phyloP scores from a whole-genome alignment of 345 rosid genomes.

The Lenwebbia sp. region DNA sequence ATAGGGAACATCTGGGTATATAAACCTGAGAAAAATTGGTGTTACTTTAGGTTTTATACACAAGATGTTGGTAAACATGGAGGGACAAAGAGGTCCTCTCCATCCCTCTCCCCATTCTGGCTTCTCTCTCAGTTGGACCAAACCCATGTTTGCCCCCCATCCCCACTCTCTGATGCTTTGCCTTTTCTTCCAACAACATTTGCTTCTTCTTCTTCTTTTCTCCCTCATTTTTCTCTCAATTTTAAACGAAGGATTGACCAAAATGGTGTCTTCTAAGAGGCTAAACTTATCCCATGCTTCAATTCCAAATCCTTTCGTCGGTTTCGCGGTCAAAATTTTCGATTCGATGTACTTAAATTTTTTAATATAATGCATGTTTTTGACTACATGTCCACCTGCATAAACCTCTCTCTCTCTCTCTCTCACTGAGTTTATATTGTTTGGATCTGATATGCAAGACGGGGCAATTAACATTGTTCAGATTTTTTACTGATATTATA shows the following conservation, averaged over 20 bases:
- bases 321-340: not conserved
- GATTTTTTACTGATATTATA: not conserved
- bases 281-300: not conserved
- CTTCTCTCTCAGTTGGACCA: not conserved
- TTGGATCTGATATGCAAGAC: not conserved
- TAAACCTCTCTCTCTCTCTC: not conserved
- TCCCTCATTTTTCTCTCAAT: not conserved
- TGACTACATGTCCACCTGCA: not conserved
- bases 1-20: not conserved
- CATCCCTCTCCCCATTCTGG: not conserved
- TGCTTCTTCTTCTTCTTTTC: not conserved
- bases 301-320: not conserved
- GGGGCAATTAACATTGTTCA: not conserved
- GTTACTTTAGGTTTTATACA: not conserved
- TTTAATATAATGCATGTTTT: not conserved
- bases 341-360: not conserved
- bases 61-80: not conserved
- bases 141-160: constrained; percentile 1
- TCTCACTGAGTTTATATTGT: not conserved
- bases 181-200: not conserved
- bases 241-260: not conserved
- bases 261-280: not conserved
- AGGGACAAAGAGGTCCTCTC: not conserved
- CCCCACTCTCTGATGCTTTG: not conserved
- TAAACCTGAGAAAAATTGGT: not conserved